These are phyloP conservation scores for Saccharomyces hybrid DNA, from an alignment of 1,139 yeast genomes.

Conservation along the genomic window DNA sequence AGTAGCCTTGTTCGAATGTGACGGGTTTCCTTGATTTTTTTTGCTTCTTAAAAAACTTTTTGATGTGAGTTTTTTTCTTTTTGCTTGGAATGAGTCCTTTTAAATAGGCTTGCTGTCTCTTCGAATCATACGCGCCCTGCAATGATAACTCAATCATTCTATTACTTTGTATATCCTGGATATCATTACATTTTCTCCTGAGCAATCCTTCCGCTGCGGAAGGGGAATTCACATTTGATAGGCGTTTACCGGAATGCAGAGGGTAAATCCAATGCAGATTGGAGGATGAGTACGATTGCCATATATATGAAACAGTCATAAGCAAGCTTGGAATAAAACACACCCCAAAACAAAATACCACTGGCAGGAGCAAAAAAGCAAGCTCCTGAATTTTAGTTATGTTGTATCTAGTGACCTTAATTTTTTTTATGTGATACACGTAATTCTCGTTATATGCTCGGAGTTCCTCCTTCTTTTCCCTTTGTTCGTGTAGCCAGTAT, in stretches of 20 bases:
- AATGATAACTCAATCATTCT: too few relatives aligned
- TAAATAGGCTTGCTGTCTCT: constrained; percentile 2
- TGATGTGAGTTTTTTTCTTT: constrained; percentile 4
- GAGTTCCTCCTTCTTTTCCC: neutral
- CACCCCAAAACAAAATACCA: neutral
- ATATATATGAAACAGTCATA: neutral
- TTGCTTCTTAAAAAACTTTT: neutral
- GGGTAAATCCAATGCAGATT: neutral
- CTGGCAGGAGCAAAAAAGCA: neutral
- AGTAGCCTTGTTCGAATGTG: neutral
- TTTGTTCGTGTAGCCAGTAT: neutral
- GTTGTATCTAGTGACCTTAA: neutral
- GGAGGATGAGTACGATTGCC: neutral
- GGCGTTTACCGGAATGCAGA: neutral
- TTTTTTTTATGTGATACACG: neutral
- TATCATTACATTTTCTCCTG: neutral
- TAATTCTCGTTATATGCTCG: neutral
- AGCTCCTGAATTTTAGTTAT: neutral
- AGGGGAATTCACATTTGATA: neutral
- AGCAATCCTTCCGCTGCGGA: neutral
- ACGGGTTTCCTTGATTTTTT: constrained; percentile 3
- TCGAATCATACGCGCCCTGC: neutral
- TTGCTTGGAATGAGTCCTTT: neutral
- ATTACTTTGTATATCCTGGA: neutral
- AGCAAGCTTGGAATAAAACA: neutral